These are phyloP conservation scores for Exophiala viscosa DNA, from an alignment of 2,329 filamentous ascomycete species.

Conservation along the genomic window DNA sequence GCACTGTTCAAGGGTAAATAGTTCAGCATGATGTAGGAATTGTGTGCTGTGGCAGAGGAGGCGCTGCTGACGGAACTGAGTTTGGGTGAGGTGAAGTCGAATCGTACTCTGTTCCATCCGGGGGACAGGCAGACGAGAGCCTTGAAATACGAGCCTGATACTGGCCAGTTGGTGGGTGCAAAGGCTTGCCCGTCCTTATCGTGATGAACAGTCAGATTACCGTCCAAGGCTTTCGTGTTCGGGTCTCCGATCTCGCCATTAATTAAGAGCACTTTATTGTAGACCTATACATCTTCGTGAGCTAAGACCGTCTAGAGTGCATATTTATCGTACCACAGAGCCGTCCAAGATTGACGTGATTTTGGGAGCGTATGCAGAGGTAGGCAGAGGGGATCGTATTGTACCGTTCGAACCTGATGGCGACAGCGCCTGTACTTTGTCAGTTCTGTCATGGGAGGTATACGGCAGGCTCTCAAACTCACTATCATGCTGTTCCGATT, in stretches of 20 bases:
- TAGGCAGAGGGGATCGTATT: conserved; percentile 53
- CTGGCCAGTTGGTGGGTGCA: conserved; percentile 79
- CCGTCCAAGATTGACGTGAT: conserved; percentile 76
- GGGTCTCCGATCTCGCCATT: conserved; percentile 77
- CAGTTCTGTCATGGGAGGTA: not conserved
- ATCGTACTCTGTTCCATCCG: conserved; percentile 79
- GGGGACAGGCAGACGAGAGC: conserved; percentile 84
- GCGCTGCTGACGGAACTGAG: conserved; percentile 60
- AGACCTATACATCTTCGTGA: conserved; percentile 57
- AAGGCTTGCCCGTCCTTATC: conserved; percentile 70
- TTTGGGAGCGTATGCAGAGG: conserved; percentile 76
- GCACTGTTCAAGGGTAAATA: conserved; percentile 75
- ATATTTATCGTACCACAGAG: conserved; percentile 65
- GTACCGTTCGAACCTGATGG: conserved; percentile 25
- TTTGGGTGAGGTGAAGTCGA: conserved; percentile 84
- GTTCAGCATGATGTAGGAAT: conserved; percentile 76
- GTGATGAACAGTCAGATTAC: conserved; percentile 72
- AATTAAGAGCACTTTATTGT: conserved; percentile 83
- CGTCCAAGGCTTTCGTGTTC: conserved; percentile 66
- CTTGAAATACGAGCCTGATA: conserved; percentile 87
- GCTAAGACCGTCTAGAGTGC: not conserved
- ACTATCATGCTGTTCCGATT: conserved; percentile 44
- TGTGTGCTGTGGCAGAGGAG: conserved; percentile 67
- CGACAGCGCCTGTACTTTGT: conserved; percentile 31
- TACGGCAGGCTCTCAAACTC: conserved; percentile 21